Evolutionary conservation across 2,329 filamentous ascomycete genomes (phyloP).

Genomic region (Ceratocystis smalleyi): DNA sequence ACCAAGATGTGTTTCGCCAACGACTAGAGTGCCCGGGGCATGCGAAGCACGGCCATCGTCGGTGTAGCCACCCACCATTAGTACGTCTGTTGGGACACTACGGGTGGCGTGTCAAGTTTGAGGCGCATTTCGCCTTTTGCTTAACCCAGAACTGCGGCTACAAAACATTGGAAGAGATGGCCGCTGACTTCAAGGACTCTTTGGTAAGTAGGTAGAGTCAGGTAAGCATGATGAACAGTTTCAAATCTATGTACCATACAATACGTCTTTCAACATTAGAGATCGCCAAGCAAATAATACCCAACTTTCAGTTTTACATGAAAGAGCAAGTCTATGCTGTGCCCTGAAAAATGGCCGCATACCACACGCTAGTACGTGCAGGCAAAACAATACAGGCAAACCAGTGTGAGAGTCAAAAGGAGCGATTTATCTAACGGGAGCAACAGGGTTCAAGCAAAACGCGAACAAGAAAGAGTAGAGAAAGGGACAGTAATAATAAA

Average conservation of each 20-base stretch:
- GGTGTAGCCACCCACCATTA: neutral
- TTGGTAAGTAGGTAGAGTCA: neutral
- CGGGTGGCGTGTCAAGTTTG: slow-evolving; percentile 1
- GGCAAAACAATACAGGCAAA: neutral
- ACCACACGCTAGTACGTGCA: neutral
- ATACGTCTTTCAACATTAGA: too few relatives aligned
- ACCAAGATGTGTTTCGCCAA: neutral
- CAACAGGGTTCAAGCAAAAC: neutral
- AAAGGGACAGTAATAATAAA: neutral
- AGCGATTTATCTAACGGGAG: neutral
- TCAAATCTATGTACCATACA: too few relatives aligned
- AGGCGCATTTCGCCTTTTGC: neutral
- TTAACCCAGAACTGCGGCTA: neutral
- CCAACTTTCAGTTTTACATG: neutral
- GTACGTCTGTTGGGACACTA: neutral
- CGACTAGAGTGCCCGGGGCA: neutral
- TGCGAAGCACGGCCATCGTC: neutral
- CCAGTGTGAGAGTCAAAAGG: neutral
- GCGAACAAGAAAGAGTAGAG: neutral
- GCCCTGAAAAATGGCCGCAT: neutral
- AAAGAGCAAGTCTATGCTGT: neutral
- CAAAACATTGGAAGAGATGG: neutral
- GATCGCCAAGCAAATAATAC: neutral
- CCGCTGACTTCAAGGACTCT: neutral
- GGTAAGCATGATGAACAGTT: neutral